These are phyloP conservation scores for Phaseolus coccineus DNA, from an alignment of 331 rosid species.

Conservation along the genomic window DNA sequence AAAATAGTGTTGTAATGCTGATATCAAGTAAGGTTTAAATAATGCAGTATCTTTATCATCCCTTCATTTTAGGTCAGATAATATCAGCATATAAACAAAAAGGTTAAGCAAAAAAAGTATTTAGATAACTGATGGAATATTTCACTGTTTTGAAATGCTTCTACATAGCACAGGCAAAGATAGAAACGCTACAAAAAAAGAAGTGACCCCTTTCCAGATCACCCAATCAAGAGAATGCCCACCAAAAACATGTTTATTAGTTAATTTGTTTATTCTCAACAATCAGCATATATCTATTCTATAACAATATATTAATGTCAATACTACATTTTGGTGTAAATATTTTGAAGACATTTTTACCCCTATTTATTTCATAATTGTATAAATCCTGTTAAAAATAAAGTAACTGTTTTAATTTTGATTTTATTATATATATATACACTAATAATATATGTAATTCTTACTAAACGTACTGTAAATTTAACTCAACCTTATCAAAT, in stretches of 20 bases:
- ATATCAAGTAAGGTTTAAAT: conserved; percentile 5
- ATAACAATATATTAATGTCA: no score
- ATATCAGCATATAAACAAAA: conserved; percentile 25
- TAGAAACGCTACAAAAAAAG: background rate
- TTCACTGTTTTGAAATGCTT: conserved; percentile 15
- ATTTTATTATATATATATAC: no score
- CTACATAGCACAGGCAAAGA: conserved; percentile 10
- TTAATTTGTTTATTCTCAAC: conserved; percentile 26
- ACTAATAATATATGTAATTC: no score
- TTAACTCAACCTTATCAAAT: no score
- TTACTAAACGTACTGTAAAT: no score
- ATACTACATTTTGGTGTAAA: no score
- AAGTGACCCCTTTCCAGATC: background rate
- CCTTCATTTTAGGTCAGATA: conserved; percentile 21
- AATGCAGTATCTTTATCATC: conserved; percentile 18
- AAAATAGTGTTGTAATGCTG: conserved; percentile 24
- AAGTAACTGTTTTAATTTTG: no score
- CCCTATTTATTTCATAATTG: no score
- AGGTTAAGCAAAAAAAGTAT: background rate
- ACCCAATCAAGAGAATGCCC: background rate
- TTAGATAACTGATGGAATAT: conserved; percentile 1
- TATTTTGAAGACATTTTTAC: no score
- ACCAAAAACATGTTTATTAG: background rate
- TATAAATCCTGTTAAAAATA: no score
- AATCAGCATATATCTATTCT: background rate